Evolutionary conservation across 1,284 basidiomycete genomes (phyloP), one percentile per base, ranked within the genome.

Genomic region (Tetrapyrgos nigripes): DNA sequence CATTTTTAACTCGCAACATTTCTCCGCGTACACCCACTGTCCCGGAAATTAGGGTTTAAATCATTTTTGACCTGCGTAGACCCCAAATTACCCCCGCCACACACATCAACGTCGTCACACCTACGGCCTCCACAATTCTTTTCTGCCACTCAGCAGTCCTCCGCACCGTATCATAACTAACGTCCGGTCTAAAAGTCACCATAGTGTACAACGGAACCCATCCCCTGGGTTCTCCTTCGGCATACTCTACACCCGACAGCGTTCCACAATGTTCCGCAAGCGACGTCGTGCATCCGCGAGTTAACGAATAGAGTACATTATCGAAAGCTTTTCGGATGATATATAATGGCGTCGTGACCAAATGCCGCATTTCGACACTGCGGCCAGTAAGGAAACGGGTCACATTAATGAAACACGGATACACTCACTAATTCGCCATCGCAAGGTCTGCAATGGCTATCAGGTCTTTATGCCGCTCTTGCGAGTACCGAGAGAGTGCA

Each of bases 121-220:
- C 82, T 64, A 82, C 68, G 70, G 81, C 79, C 28, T 78, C 80
- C 13, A 79, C 65, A 47, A 86, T 76, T 51, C 65, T 72, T 23
- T 80, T 75, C 74, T 96, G 94, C 66, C 79, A 76, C 63, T 73
- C 76, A 54, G 86, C 87, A 70, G 85, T 87, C 65, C 76, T 80
- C 68, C 83, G 82, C 45, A 86, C 93, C 37, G 83, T 85, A 59
- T 89, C 88, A 72, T 98, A 98, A 68, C 89, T 91, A 63, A 98
- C 86, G 73, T 98, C 96, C 46, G 94, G 93, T 40, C 95, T 85
- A 79, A 99, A 99, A 37, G 97, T 98, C 64, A 97, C 92, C 95
- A 98, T 97, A 31, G 93, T 93, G 75, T 99, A 99, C 54, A 97
- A 81, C 52, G 94, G 93, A 58, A 94, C 83, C 97, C 97, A 99